These are phyloP conservation scores for Penicillium sp. DNA, from an alignment of 2,329 filamentous ascomycete genomes.

Conservation along the genomic window DNA sequence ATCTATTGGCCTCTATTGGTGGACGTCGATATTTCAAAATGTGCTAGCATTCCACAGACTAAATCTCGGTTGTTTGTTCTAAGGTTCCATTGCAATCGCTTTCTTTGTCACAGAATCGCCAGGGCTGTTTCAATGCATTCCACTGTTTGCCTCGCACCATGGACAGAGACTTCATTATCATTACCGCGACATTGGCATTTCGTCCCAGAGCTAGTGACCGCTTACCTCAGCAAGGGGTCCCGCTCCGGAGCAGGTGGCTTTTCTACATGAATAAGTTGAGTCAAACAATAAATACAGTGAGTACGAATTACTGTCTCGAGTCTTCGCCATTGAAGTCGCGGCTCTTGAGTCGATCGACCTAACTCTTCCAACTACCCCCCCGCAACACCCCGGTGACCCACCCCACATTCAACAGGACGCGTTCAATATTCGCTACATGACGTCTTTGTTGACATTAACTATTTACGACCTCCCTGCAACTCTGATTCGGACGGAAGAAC, in stretches of 20 bases:
- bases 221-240: conserved; percentile 33
- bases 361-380: background rate
- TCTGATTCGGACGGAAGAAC: conserved; percentile 6
- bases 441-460: conserved; percentile 38
- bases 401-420: conserved; percentile 16
- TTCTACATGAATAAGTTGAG: conserved; percentile 26
- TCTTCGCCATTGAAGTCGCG: background rate
- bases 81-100: too few species aligned
- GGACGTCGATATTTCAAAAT: too few species aligned
- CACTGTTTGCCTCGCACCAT: background rate
- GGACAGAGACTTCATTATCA: background rate
- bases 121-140: background rate
- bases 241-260: conserved; percentile 32
- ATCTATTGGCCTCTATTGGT: too few species aligned
- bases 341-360: conserved; percentile 1
- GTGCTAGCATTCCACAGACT: too few species aligned
- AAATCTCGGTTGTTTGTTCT: too few species aligned
- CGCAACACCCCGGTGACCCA: conserved; percentile 7
- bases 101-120: too few species aligned
- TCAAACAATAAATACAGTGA: conserved; percentile 12
- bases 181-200: background rate
- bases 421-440: conserved; percentile 32
- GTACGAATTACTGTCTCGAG: background rate
- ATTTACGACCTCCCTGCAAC: conserved; percentile 16
- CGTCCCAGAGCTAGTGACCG: background rate